phyloP scores from a whole-genome alignment of 208 protist genomes.

The Crithidia brevicula region DNA sequence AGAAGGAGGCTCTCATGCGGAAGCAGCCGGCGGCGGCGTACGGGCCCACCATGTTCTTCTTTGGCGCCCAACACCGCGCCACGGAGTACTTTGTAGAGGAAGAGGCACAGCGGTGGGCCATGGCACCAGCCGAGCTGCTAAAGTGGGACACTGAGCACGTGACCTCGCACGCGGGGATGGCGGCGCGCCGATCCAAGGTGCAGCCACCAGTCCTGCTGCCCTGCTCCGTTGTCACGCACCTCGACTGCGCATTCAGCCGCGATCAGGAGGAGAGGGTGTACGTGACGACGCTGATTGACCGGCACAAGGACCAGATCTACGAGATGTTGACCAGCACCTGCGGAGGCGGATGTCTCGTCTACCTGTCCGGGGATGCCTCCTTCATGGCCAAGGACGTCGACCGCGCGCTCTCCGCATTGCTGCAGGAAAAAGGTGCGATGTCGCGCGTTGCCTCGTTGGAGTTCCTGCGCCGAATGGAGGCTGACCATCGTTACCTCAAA shows the following conservation, averaged over 20 bases:
- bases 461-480: constrained; percentile 79
- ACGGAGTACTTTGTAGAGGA: constrained; percentile 72
- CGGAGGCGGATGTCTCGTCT: constrained; percentile 65
- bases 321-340: constrained; percentile 43
- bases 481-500: constrained; percentile 82
- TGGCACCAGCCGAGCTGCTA: constrained; percentile 32
- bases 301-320: constrained; percentile 63
- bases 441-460: constrained; percentile 61
- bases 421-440: constrained; percentile 68
- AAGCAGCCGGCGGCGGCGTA: constrained; percentile 30
- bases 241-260: constrained; percentile 90
- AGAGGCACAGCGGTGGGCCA: constrained; percentile 54
- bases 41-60: constrained; percentile 69
- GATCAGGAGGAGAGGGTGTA: constrained; percentile 79
- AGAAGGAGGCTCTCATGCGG: constrained; percentile 65
- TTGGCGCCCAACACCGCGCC: constrained; percentile 55
- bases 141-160: constrained; percentile 36
- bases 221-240: constrained; percentile 48
- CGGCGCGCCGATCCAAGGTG: constrained; percentile 21
- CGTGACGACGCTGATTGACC: constrained; percentile 88
- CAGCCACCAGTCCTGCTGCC: constrained; percentile 18
- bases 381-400: constrained; percentile 94
- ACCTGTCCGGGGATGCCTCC: constrained; percentile 92
- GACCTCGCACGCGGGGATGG: constrained; percentile 26
- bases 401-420: constrained; percentile 61